Base-by-base conservation (phyloP, 768 basidiomycete genomes). In the Tephrocybe rancida region DNA sequence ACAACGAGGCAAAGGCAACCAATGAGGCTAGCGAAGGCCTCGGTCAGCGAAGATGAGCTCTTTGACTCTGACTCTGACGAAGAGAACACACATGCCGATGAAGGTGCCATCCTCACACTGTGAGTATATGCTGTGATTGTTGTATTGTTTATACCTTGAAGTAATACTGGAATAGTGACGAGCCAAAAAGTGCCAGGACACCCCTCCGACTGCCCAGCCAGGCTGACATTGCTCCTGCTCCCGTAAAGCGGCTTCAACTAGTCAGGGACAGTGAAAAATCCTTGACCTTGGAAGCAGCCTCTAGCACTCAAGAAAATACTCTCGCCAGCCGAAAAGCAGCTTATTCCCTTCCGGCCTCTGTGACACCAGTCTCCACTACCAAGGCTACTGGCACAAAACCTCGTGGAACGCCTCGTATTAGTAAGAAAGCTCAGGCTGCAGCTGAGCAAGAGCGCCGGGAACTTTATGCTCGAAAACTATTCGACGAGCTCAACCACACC, bases 381-480 rank as follows among this genome's bases (percentile, higher is more conserved):
- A 50, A 22, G 22, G 37, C 42, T 19, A 43, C 48, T n/a, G 27
- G 35, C 26, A 19, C 50, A 3, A 60, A 50, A 34, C 9, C 42
- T 3, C 58, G 45, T 21, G 41, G 44, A 29, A 39, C 48, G 4
- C 53, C 52, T 21, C 56, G 57, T 19, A 49, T 52, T 48, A 66
- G 66, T 18, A 80, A 81, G 68, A 84, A 81, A 56, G 69, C 72
- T 0, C 64, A 67, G 37, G 66, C 64, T 13, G 71, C 68, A 22
- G 76, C 72, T 4, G 79, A 85, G 48, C 76, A 76, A 45, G 68
- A 65, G 25, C 71, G 70, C 38, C 73, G 76, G 18, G 76, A 75
- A 42, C 63, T 62, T 3, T 89, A 87, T 64, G 87, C 89, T 2
- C 67, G 75, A 29, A 59, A 74, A 22, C 65, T 90, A n/a, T 90